Evolutionary conservation across 225 moss, liverwort and hornwort genomes (phyloP).

Genomic region (Polytrichum commune): DNA sequence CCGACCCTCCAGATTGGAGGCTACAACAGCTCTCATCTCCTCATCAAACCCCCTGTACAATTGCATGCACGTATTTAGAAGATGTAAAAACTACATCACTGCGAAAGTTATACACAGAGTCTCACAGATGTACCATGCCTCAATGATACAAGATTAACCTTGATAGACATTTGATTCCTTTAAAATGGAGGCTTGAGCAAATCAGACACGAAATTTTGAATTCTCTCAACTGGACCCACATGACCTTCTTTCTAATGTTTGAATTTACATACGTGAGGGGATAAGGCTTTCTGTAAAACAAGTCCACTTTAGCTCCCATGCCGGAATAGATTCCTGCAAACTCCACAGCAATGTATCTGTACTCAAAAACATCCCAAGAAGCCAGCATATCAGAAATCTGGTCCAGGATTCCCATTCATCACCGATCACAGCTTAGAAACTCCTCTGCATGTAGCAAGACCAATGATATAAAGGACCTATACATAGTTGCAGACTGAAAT

Average conservation of each 20-base stretch:
- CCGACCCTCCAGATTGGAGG: slow-evolving; percentile 50
- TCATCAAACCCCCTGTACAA: slow-evolving; percentile 70
- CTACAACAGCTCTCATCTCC: slow-evolving; percentile 60
- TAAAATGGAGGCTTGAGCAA: no score
- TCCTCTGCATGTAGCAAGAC: no score
- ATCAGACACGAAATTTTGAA: no score
- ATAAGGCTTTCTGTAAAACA: slow-evolving; percentile 71
- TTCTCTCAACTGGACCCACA: no score
- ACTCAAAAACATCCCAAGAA: not conserved
- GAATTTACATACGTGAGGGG: slow-evolving; percentile 56
- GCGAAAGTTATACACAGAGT: not conserved
- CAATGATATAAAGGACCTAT: no score
- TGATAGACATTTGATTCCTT: no score
- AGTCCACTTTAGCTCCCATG: slow-evolving; percentile 83
- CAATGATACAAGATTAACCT: no score
- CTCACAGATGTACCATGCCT: not conserved
- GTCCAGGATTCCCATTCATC: not conserved
- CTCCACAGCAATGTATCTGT: slow-evolving; percentile 92
- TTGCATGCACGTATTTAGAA: not conserved
- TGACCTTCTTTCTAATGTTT: no score
- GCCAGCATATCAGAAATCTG: not conserved
- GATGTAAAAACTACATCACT: no score
- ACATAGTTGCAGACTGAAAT: no score
- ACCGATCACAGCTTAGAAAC: no score
- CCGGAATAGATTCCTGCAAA: slow-evolving; percentile 82